Percentiles rank a stretch among this genome's conserved stretches.
Evolutionary conservation across 768 basidiomycete genomes (phyloP).

Genomic region (Termitomyces sp.): DNA sequence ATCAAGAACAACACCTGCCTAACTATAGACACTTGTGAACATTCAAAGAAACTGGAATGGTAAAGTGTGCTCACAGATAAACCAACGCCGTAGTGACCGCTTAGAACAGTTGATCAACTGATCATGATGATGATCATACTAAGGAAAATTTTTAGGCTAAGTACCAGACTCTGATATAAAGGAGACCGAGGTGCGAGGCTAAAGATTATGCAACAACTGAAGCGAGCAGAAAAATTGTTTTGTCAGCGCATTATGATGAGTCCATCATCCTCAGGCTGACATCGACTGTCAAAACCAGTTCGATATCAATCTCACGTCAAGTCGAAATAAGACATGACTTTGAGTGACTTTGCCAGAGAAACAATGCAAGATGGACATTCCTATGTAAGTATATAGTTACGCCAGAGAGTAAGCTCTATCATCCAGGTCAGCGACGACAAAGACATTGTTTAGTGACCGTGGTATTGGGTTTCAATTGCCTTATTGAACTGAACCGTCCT

Average conservation of each 20-base stretch:
- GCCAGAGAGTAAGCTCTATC: neutral
- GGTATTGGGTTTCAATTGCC: conserved; percentile 11
- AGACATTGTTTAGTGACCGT: neutral
- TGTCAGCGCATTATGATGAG: neutral
- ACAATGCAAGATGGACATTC: too few relatives aligned
- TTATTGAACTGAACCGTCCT: neutral
- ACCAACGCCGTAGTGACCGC: neutral
- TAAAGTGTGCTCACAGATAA: neutral
- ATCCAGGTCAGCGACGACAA: neutral
- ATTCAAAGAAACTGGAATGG: neutral
- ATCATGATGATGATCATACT: neutral
- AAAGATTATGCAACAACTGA: neutral
- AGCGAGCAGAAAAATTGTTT: neutral
- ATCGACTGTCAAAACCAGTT: neutral
- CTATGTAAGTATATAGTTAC: neutral
- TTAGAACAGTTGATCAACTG: neutral
- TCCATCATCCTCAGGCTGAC: neutral
- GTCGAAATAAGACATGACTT: neutral
- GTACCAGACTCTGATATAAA: neutral
- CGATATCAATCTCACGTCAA: neutral
- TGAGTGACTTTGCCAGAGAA: neutral
- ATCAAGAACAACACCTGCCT: neutral
- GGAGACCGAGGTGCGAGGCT: conserved; percentile 7
- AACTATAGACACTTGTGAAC: neutral
- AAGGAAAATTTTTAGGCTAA: too few relatives aligned